Conservation (phyloP, 441 rosid species). For the Raphanus hybrid region DNA sequence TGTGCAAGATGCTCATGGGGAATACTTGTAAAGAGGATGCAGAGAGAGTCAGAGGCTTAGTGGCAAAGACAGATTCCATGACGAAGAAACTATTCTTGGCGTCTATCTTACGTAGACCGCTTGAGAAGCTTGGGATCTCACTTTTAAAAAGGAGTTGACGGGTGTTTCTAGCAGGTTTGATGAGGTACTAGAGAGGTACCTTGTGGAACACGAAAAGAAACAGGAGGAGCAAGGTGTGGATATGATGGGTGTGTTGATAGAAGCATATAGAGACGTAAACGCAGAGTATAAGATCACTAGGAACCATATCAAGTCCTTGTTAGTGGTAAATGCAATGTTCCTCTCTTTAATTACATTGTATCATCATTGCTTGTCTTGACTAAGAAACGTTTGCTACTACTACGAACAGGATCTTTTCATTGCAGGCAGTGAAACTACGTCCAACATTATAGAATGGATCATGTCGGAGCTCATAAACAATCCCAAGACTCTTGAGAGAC, state of each 20-base stretch:
- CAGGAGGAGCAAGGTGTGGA: not conserved
- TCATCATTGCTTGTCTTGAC: too few relatives aligned
- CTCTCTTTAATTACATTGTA: too few relatives aligned
- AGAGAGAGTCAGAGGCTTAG: not conserved
- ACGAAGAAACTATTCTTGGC: not conserved
- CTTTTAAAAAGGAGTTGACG: not conserved
- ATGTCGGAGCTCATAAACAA: conserved; percentile 16
- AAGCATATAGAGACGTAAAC: not conserved
- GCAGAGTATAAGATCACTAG: not conserved
- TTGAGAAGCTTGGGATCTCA: not conserved
- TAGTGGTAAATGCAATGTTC: not conserved
- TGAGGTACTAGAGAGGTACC: not conserved
- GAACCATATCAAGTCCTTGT: not conserved
- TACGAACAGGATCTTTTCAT: too few relatives aligned
- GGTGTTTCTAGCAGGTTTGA: not conserved
- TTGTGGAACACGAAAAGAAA: not conserved
- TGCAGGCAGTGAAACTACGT: too few relatives aligned
- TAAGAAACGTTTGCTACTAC: too few relatives aligned
- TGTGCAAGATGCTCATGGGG: not conserved
- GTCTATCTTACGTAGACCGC: not conserved
- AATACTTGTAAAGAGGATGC: not conserved
- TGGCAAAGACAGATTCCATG: not conserved
- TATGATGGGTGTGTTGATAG: not conserved
- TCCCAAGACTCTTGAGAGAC: not conserved
- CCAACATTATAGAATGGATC: not conserved